Evolutionary conservation across 164 flowering plant species (phyloP).

Genomic region (Paratinospora sagittata): DNA sequence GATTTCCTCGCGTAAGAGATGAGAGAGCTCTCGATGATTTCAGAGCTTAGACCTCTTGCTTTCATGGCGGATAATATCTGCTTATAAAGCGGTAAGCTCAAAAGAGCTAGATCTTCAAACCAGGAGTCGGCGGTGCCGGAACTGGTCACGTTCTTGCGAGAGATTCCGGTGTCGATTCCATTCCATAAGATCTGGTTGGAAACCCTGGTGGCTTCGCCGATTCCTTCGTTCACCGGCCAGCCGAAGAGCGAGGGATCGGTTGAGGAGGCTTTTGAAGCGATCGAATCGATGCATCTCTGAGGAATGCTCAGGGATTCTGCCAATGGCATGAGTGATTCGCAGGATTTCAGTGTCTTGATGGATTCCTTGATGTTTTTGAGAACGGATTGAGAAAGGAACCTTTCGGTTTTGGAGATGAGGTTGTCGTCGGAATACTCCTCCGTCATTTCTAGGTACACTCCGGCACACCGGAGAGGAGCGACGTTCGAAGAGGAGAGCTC

Average conservation of each 20-base stretch:
- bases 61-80: slow-evolving; percentile 53
- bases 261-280: slow-evolving; percentile 42
- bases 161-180: slow-evolving; percentile 32
- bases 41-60: slow-evolving; percentile 38
- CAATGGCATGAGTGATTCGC: slow-evolving; percentile 44
- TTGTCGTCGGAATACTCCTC: slow-evolving; percentile 70
- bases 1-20: slow-evolving; percentile 56
- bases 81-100: slow-evolving; percentile 46
- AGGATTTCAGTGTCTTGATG: slow-evolving; percentile 47
- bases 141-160: slow-evolving; percentile 14
- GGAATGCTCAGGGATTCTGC: slow-evolving; percentile 50
- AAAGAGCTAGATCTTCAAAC: slow-evolving; percentile 52
- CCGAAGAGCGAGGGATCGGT: slow-evolving; percentile 69
- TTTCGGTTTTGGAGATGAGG: slow-evolving; percentile 65
- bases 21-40: slow-evolving; percentile 54
- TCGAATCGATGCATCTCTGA: slow-evolving; percentile 55
- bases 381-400: slow-evolving; percentile 44
- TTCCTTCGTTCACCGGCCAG: slow-evolving; percentile 63
- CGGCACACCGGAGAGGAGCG: slow-evolving; percentile 82
- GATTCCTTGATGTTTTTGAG: slow-evolving; percentile 50
- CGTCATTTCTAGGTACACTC: slow-evolving; percentile 69
- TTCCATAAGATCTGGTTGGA: slow-evolving; percentile 37
- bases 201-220: slow-evolving; percentile 3
- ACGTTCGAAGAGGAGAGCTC: slow-evolving; percentile 52
- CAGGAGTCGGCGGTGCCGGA: slow-evolving; percentile 28